Evolutionary conservation across 2,329 filamentous ascomycete genomes (phyloP), one percentile per base, ranked within the genome.

Genomic region (Colletotrichum nymphaeae): DNA sequence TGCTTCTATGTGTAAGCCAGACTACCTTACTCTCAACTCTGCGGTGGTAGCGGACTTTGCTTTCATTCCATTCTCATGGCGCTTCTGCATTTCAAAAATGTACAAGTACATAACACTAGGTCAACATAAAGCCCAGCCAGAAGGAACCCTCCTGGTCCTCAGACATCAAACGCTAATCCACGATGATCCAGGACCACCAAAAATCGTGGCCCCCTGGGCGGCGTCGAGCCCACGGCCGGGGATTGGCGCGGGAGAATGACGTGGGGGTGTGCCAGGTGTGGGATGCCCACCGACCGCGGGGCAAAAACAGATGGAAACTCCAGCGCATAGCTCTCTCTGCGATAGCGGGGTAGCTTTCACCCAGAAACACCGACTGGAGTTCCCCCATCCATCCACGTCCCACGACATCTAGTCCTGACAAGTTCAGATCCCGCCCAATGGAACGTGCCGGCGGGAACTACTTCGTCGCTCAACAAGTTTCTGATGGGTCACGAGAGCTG

Each of bases 241-340:
- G 70, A 73, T 73, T 70, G 70, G 70, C 46, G 70, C 67, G 67
- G 67, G 60, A 73, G 70, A 65, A 70, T 73, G 70, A 62, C 70
- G 70, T 73, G 70, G 60, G 70, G 67, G 42, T 42, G 14, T 14
- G 14, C 65, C 58, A 46, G 59, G 59, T 30, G 53, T 73, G 22
- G 35, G 24, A 56, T 37, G 60, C 35, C 46, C 66, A 65, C 32
- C 28, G 60, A 35, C 37, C 62, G 67, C 70, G 70, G 70, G 70
- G 70, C 70, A 66, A 16, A n/a, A n/a, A 22, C 32, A 35, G 32
- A 35, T 12, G 32, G 32, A 35, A 70, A 68, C 60, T 69, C 42
- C 56, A 68, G 37, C 52, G 26, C 28, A 42, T 28, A 69, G 30
- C 32, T 64, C 19, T 30, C 42, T 64, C 22, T 37, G 59, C 35